Base-by-base conservation (phyloP, 2,329 filamentous ascomycete genomes). In the Alternaria angustiovoidea region DNA sequence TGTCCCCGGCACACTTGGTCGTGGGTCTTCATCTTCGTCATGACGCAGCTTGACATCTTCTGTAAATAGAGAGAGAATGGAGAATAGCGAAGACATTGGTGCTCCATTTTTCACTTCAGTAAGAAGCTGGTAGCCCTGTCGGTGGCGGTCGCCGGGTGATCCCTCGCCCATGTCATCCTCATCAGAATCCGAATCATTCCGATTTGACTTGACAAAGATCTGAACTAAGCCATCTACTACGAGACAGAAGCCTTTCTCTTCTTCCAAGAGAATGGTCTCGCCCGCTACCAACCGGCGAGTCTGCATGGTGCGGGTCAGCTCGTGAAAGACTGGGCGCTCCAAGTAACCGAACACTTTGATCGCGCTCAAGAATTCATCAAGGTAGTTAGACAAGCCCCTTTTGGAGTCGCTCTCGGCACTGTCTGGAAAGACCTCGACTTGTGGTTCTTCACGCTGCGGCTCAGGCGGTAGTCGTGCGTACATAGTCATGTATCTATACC, bases 261-360 rank as follows among this genome's bases (percentile, higher is more conserved):
- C 95, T 79, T 99, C 95, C 32, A 99, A 83, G 66, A 97, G 89
- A 69, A 99, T 84, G 0, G 95, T 99, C 79, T 99, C 95, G 30
- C 95, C 95, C 5, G 95, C 94, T 72, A 98, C 96, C 51, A 99
- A 85, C 79, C 97, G 97, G 70, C 93, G 86, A 20, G 96, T 99
- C 81, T 99, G 95, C 95, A 99, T 99, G 60, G 94, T 97, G 61
- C 95, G 86, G 0, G 95, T 99, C 70, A 99, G 86, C 80, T 99
- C 95, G 74, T 99, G 96, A 74, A 99, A 99, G 42, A 99, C 95
- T 0, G 95, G 93, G 26, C 95, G 88, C 77, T 99, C 95, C 43
- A 99, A 83, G 75, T 98, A 99, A 8, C 95, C 95, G 80, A 99
- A 99, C 59, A 99, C 95, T 79, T 98, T 99, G 82, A 99, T 99